Conservation (phyloP, 1,284 basidiomycete genomes). For the Cutaneotrichosporon mucoides region DNA sequence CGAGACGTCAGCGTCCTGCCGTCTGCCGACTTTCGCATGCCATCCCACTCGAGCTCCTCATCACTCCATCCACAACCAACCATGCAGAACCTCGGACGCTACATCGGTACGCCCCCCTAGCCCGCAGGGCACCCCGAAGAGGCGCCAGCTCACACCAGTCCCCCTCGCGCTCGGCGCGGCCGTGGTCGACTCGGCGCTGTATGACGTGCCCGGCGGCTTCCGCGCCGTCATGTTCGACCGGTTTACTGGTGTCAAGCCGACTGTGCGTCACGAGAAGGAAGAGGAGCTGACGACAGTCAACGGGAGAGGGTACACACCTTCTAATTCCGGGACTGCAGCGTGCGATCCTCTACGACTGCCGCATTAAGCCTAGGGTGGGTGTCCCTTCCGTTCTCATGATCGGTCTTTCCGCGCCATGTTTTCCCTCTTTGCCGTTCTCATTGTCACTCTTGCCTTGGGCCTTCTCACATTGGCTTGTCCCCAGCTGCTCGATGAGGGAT, state of each 20-base stretch:
- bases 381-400: neutral
- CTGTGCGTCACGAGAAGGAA: constrained; percentile 51
- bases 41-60: neutral
- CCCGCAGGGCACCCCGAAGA: neutral
- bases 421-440: no score
- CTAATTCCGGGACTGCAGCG: constrained; percentile 78
- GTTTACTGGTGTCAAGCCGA: constrained; percentile 84
- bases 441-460: no score
- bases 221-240: constrained; percentile 98
- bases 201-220: constrained; percentile 86
- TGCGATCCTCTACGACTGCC: constrained; percentile 95
- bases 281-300: constrained; percentile 56
- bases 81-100: constrained; percentile 33
- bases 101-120: constrained; percentile 23
- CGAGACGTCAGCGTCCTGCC: constrained; percentile 9
- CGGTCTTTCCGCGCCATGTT: neutral
- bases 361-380: constrained; percentile 92
- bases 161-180: constrained; percentile 68
- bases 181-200: constrained; percentile 70
- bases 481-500: no score
- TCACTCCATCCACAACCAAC: neutral
- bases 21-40: constrained; percentile 1
- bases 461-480: no score
- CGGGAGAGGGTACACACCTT: constrained; percentile 94
- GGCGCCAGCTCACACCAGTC: constrained; percentile 52